Conservation (phyloP, 345 rosid genomes). For the Syzygium aromaticum region DNA sequence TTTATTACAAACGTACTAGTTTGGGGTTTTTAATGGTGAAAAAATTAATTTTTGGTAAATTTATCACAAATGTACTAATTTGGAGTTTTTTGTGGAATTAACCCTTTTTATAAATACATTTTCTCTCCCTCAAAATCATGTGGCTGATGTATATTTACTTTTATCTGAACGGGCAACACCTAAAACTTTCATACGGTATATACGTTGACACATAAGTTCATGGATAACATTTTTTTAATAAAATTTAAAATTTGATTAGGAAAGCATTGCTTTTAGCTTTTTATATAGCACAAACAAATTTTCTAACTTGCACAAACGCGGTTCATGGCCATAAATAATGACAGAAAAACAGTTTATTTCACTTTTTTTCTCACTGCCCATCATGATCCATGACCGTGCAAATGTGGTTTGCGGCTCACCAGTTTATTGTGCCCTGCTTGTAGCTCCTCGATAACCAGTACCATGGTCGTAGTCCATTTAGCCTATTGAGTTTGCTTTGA, state of each 20-base stretch:
- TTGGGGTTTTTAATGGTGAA: no score
- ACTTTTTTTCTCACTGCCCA: background rate
- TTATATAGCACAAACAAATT: background rate
- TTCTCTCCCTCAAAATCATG: background rate
- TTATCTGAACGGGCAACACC: background rate
- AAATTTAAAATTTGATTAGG: no score
- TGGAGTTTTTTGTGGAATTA: no score
- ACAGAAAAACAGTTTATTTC: background rate
- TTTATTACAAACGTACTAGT: no score
- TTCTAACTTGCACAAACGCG: background rate
- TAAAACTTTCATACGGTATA: background rate
- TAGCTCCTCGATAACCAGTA: background rate
- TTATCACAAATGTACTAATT: no score
- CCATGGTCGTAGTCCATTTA: background rate
- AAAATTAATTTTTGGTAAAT: no score
- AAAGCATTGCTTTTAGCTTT: background rate
- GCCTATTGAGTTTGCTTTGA: background rate
- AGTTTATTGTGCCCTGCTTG: background rate
- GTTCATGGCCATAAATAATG: background rate
- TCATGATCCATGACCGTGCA: background rate
- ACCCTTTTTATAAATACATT: background rate
- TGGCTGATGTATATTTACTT: background rate
- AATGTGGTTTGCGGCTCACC: background rate
- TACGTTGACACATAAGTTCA: background rate
- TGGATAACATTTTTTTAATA: no score